Evolutionary conservation across 164 flowering plant species (phyloP).

Genomic region (Taxillus chinensis): DNA sequence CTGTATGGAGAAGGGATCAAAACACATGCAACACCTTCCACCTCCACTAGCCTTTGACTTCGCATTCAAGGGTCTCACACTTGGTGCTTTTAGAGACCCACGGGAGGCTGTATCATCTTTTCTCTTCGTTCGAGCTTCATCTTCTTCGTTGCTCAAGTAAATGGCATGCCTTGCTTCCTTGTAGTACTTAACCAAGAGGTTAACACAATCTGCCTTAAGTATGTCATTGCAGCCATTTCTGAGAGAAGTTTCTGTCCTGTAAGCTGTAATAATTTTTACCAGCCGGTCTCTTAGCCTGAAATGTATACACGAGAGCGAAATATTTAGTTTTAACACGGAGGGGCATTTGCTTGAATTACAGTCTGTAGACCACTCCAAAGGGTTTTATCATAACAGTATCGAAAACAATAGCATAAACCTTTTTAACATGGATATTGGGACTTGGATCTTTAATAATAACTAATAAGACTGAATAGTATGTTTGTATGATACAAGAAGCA

Average conservation of each 20-base stretch:
- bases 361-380: too few species aligned
- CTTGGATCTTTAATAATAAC: too few species aligned
- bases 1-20: conserved; percentile 69
- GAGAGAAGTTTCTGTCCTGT: conserved; percentile 93
- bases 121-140: conserved; percentile 42
- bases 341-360: too few species aligned
- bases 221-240: conserved; percentile 96
- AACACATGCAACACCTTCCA: conserved; percentile 90
- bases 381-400: too few species aligned
- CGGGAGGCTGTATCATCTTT: conserved; percentile 26
- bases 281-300: conserved; percentile 86
- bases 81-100: conserved; percentile 19
- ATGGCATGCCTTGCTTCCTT: conserved; percentile 91
- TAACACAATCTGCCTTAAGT: conserved; percentile 86
- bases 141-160: conserved; percentile 60
- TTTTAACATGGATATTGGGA: too few species aligned
- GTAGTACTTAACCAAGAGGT: conserved; percentile 77
- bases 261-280: conserved; percentile 88
- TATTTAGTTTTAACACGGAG: too few species aligned
- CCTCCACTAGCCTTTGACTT: conserved; percentile 78
- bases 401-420: too few species aligned
- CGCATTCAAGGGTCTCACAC: conserved; percentile 33
- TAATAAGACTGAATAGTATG: too few species aligned
- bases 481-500: too few species aligned
- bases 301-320: neutral